phyloP scores from a whole-genome alignment of 1,284 basidiomycete genomes.

The Puccinia polysora region DNA sequence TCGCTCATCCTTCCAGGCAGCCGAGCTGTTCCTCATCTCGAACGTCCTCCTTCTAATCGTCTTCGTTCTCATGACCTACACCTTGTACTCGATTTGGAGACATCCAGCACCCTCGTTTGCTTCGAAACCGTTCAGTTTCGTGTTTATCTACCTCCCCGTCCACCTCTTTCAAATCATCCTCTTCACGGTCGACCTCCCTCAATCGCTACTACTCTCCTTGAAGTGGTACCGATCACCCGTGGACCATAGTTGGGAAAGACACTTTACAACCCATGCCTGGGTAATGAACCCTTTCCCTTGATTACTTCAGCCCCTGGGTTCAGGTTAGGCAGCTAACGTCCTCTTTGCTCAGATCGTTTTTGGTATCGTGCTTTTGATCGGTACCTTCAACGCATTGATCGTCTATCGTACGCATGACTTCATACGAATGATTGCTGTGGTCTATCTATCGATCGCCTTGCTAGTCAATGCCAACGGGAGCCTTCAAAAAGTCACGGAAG shows the following conservation, averaged over 20 bases:
- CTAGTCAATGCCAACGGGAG: constrained; percentile 14
- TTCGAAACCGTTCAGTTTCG: constrained; percentile 56
- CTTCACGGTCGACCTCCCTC: constrained; percentile 56
- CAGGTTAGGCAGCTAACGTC: background rate
- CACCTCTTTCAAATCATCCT: constrained; percentile 57
- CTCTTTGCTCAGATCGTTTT: constrained; percentile 35
- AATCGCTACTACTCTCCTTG: constrained; percentile 57
- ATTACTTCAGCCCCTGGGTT: background rate
- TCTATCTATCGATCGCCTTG: constrained; percentile 28
- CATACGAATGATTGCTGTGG: constrained; percentile 29
- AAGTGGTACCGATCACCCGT: constrained; percentile 51
- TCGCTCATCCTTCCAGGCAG: constrained; percentile 5
- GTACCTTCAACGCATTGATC: constrained; percentile 18
- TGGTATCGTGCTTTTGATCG: constrained; percentile 22
- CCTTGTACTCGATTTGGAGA: constrained; percentile 31
- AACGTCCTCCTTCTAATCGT: constrained; percentile 16
- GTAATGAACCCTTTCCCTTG: constrained; percentile 1
- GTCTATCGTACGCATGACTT: constrained; percentile 18
- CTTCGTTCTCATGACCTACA: constrained; percentile 29
- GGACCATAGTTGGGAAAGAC: constrained; percentile 33
- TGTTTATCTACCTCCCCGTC: constrained; percentile 58
- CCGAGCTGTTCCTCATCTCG: constrained; percentile 23
- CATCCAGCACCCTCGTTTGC: constrained; percentile 47
- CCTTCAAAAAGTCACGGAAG: constrained; percentile 33
- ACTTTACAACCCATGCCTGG: constrained; percentile 41